Evolutionary conservation across 1,284 basidiomycete species (phyloP).

Genomic region (Tilletiaria anomala): DNA sequence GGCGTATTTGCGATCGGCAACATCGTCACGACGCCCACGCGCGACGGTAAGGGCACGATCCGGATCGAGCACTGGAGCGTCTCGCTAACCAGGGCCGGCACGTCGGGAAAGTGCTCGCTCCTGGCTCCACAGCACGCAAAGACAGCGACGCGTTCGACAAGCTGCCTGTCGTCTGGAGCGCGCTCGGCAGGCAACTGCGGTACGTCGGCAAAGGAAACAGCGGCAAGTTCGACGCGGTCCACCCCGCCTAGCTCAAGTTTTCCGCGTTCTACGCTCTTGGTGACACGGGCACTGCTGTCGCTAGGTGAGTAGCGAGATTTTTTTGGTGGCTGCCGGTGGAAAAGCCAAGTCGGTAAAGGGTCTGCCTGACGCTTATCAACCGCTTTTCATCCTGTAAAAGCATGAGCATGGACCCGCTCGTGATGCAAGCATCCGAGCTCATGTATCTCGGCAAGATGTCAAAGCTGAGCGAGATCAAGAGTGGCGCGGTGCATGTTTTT

Average conservation of each 20-base stretch:
- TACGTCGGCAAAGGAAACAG: conserved; percentile 59
- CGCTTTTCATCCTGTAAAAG: too few species aligned
- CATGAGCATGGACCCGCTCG: too few species aligned
- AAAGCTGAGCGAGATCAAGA: too few species aligned
- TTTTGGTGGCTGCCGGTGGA: too few species aligned
- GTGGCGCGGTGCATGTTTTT: too few species aligned
- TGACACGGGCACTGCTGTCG: conserved; percentile 64
- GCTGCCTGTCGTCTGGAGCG: conserved; percentile 70
- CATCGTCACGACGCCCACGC: conserved; percentile 61
- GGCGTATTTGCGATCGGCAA: conserved; percentile 77
- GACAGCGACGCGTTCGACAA: too few species aligned
- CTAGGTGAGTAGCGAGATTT: too few species aligned
- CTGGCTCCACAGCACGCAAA: conserved; percentile 35
- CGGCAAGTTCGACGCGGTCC: conserved; percentile 53
- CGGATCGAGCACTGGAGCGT: conserved; percentile 89
- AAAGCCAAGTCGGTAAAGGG: too few species aligned
- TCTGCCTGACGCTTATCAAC: too few species aligned
- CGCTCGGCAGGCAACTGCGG: conserved; percentile 60
- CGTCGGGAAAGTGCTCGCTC: conserved; percentile 61
- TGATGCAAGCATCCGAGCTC: too few species aligned
- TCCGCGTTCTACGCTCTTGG: conserved; percentile 64
- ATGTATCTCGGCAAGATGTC: too few species aligned
- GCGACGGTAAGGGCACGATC: conserved; percentile 41
- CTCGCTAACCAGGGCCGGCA: conserved; percentile 68
- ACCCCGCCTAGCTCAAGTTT: conserved; percentile 52